Base-by-base conservation (phyloP, 2,329 filamentous ascomycete species). In the Penicillium sp. region DNA sequence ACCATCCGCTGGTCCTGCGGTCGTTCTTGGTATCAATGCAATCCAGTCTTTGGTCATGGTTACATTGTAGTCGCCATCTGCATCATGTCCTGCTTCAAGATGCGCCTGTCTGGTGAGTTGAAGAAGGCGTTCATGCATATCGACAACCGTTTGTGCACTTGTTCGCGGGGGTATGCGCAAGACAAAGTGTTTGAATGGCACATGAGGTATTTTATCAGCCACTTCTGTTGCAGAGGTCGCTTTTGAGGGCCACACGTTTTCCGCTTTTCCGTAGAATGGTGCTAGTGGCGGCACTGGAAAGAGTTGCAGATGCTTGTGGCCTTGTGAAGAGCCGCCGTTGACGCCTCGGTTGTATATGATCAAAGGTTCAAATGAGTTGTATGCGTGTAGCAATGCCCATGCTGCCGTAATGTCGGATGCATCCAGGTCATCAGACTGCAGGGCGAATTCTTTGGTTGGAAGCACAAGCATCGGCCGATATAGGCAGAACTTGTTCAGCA, bases 291-390 rank as follows among this genome's bases (percentile, higher is more conserved):
- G 72, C 50, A 66, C 63, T 0, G 68, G 71, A 49, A 77, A 69
- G 1, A 78, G 55, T 57, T 79, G 76, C 58, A 77, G 63, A 63
- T 79, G 76, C 60, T 78, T 79, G 62, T 79, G 76, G 3, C 74
- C 74, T 55, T 76, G 70, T 14, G 71, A 74, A 1, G 67, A 71
- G 18, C 76, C 77, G 50, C 71, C 72, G 24, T 76, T 71, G 43
- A 73, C 71, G 14, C 77, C 77, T 51, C 76, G 77, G 59, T 79
- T 79, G 63, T 74, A 78, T 35, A 79, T 74, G 50, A 73, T 65
- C 64, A 78, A 69, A 26, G 70, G 69, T 23, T 59, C 52, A 56
- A 47, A 59, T 42, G 28, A 73, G 60, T 14, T 61, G 58, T 16
- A 59, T 6, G 57, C 43, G 38, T 57, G 52, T 56, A 77, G 63